Evolutionary conservation across 352 stramenopile species (phyloP).

Genomic region (Phytophthora quininea): DNA sequence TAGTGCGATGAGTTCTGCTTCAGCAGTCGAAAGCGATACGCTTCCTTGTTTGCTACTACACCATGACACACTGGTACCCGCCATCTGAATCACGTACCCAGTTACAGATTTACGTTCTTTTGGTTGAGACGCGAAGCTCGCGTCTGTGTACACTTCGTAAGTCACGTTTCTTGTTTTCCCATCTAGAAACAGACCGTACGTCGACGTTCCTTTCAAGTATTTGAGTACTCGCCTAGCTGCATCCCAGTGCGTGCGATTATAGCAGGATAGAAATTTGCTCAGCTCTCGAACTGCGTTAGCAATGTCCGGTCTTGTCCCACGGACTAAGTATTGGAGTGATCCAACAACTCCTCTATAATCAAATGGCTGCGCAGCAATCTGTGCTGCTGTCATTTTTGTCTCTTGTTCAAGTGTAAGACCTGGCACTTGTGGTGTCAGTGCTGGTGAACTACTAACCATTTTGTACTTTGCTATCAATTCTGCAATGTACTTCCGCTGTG

Average conservation of each 20-base stretch:
- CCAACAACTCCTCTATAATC: constrained; percentile 30
- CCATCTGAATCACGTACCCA: constrained; percentile 8
- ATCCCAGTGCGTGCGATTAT: constrained; percentile 33
- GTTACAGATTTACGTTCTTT: constrained; percentile 19
- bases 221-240: constrained; percentile 28
- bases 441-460: neutral
- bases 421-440: constrained; percentile 7
- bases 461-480: constrained; percentile 1
- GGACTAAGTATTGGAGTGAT: constrained; percentile 33
- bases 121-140: constrained; percentile 16
- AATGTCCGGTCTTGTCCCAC: constrained; percentile 26
- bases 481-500: constrained; percentile 8
- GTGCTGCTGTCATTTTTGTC: constrained; percentile 18
- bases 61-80: constrained; percentile 4
- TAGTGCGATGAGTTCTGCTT: neutral
- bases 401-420: constrained; percentile 13
- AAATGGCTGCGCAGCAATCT: constrained; percentile 26
- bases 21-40: constrained; percentile 1
- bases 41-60: constrained; percentile 7
- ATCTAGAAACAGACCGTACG: neutral
- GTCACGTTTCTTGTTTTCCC: neutral
- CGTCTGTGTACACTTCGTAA: constrained; percentile 5
- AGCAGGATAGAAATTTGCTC: constrained; percentile 34
- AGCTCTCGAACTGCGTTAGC: constrained; percentile 35
- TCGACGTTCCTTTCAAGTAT: constrained; percentile 2